Evolutionary conservation across 208 protist genomes (phyloP), one percentile per base, ranked within the genome.

Genomic region (Herpetomonas muscarum): DNA sequence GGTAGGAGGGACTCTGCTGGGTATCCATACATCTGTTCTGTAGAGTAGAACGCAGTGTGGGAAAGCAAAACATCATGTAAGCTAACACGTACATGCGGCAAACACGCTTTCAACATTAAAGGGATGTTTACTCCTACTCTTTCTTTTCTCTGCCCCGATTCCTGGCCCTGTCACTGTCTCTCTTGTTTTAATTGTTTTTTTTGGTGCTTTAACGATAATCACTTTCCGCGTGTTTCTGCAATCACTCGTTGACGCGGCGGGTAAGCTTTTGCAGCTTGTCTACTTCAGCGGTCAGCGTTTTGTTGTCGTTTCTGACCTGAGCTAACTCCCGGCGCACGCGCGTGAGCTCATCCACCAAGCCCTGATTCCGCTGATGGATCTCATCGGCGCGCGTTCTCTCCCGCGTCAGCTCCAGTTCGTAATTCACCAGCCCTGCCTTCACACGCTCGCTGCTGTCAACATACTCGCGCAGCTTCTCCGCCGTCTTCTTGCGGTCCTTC

Each of bases 381-480:
- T 67, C 55, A 51, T 94, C 83, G 5, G 78, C 76, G 46, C 87
- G 73, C 10, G 49, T 53, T 13, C 74, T 67, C 49, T 90, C 87
- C 3, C 83, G 67, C 13, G 67, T 64, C 4, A 94, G 56, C 45
- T 91, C 81, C 19, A 91, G 63, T 61, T 94, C 87, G 59, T 94
- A 88, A 64, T 91, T 89, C 4, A 91, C 65, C 17, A 85, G 54
- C 0, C 79, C 80, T 6, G 68, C 67, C 41, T 77, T 74, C 13
- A 79, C 46, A 13, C 57, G 45, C 10, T 85, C 73, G 37, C 46
- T 74, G 25, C 50, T 76, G 28, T 54, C 51, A 15, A 36, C 61
- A 42, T 58, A 76, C 28, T 85, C 39, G 22, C 72, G 65, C 4
- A 71, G 46, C 13, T 65, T 80, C 4, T 61, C 59, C 2, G 53